phyloP scores from a whole-genome alignment of 805 yeast species.

The Limtongia smithiae region DNA sequence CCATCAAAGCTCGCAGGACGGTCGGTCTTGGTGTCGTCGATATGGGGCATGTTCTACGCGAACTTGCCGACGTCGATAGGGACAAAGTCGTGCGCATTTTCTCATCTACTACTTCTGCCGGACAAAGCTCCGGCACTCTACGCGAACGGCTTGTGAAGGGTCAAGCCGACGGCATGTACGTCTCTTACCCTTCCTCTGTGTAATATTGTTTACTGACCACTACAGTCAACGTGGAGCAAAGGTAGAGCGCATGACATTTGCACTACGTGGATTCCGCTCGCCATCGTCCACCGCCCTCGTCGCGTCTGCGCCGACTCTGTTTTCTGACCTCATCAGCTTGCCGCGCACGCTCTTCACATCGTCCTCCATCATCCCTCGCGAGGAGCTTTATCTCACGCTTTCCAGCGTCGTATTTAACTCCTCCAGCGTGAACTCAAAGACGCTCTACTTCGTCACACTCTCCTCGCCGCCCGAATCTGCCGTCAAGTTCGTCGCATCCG shows the following conservation, averaged over 20 bases:
- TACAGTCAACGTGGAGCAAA: constrained; percentile 71
- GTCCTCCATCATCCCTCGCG: constrained; percentile 14
- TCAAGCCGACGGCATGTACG: constrained; percentile 54
- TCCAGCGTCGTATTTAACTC: constrained; percentile 15
- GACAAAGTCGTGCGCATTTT: constrained; percentile 68
- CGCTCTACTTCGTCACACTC: constrained; percentile 17
- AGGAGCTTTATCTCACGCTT: constrained; percentile 24
- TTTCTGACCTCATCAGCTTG: constrained; percentile 5
- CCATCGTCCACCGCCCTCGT: constrained; percentile 23
- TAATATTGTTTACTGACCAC: neutral
- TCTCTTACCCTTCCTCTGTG: neutral
- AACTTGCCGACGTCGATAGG: constrained; percentile 59
- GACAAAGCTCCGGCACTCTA: constrained; percentile 54
- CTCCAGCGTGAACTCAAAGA: neutral
- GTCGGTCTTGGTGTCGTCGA: constrained; percentile 87
- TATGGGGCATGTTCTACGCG: constrained; percentile 71
- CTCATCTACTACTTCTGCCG: constrained; percentile 45
- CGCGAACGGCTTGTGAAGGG: constrained; percentile 75
- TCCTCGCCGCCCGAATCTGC: constrained; percentile 7
- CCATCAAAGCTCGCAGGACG: constrained; percentile 55
- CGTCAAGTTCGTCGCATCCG: constrained; percentile 5
- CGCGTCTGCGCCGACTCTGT: constrained; percentile 14
- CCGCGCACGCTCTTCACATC: constrained; percentile 22
- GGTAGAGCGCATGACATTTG: constrained; percentile 64
- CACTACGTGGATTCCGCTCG: constrained; percentile 69